Conservation (phyloP, 2,329 filamentous ascomycete genomes). For the Neobulgaria alba region DNA sequence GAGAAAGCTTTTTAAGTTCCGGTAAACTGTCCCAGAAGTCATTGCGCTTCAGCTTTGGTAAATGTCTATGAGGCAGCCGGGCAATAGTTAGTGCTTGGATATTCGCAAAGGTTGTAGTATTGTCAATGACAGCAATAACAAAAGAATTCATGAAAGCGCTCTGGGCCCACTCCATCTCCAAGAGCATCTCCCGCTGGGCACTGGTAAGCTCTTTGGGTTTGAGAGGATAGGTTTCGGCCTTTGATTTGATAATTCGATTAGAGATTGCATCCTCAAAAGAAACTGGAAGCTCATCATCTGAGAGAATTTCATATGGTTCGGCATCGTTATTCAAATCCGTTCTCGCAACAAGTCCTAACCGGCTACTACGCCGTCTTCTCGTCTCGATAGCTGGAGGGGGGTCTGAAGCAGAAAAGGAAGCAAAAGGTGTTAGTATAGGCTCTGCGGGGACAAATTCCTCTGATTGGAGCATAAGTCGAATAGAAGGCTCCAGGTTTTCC, state of each 20-base stretch:
- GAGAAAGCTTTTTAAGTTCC: constrained; percentile 42
- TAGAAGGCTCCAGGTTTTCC: constrained; percentile 11
- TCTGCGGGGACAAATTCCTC: constrained; percentile 3
- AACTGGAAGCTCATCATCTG: constrained; percentile 5
- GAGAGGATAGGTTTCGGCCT: constrained; percentile 13
- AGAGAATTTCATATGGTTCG: not conserved
- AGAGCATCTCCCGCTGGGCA: constrained; percentile 59
- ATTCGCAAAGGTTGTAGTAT: constrained; percentile 41
- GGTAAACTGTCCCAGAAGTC: constrained; percentile 56
- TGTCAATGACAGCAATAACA: constrained; percentile 55
- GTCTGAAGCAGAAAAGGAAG: not conserved
- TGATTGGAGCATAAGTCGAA: constrained; percentile 17
- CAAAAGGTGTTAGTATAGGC: not conserved
- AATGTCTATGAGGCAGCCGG: constrained; percentile 53
- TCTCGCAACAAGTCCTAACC: not conserved
- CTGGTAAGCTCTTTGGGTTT: constrained; percentile 47
- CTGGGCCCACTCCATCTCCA: constrained; percentile 62
- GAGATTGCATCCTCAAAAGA: not conserved
- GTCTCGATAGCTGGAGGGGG: not conserved
- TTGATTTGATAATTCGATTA: constrained; percentile 3
- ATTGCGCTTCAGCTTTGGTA: constrained; percentile 44
- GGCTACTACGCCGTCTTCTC: constrained; percentile 1
- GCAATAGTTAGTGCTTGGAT: constrained; percentile 55
- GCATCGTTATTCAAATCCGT: constrained; percentile 1
- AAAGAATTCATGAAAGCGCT: constrained; percentile 60